Evolutionary conservation across 495 filamentous ascomycete genomes (phyloP).

Genomic region (Penicillium bialowiezense): DNA sequence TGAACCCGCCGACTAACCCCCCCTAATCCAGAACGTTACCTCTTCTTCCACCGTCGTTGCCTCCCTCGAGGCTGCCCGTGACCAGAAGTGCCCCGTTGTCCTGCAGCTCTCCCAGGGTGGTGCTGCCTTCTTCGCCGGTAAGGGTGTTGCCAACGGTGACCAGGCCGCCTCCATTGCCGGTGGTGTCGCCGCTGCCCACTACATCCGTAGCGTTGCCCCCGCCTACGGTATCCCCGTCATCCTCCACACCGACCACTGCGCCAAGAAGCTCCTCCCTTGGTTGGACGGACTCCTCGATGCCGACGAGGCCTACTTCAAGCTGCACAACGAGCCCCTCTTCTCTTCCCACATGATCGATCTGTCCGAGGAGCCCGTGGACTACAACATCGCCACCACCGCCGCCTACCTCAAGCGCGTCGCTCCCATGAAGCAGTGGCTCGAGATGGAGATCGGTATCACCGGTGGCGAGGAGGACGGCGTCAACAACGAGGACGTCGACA

Average conservation of each 20-base stretch:
- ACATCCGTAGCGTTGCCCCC: slow-evolving; percentile 85
- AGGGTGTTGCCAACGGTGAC: slow-evolving; percentile 80
- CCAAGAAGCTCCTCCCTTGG: slow-evolving; percentile 93
- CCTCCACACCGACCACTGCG: slow-evolving; percentile 90
- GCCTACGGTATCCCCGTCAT: slow-evolving; percentile 87
- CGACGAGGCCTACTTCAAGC: slow-evolving; percentile 91
- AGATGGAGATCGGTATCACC: slow-evolving; percentile 97
- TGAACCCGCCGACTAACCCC: neutral
- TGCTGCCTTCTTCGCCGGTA: slow-evolving; percentile 91
- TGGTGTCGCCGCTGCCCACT: slow-evolving; percentile 84
- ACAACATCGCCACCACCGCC: slow-evolving; percentile 88
- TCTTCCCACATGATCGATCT: slow-evolving; percentile 97
- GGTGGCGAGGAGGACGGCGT: slow-evolving; percentile 93
- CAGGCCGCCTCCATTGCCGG: slow-evolving; percentile 88
- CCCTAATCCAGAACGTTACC: slow-evolving; percentile 90
- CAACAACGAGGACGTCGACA: slow-evolving; percentile 76
- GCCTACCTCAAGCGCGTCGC: slow-evolving; percentile 87
- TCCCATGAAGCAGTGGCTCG: slow-evolving; percentile 97
- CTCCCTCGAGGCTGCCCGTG: slow-evolving; percentile 88
- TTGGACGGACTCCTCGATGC: slow-evolving; percentile 91
- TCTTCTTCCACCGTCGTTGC: slow-evolving; percentile 87
- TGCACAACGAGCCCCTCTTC: slow-evolving; percentile 89
- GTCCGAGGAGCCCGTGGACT: slow-evolving; percentile 80
- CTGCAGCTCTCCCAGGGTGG: slow-evolving; percentile 92
- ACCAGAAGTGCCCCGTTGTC: slow-evolving; percentile 82